Percentiles rank a stretch among this genome's conserved stretches.
Conservation (phyloP, 371 early-diverging fungal species). For the Mortierella sp. region DNA sequence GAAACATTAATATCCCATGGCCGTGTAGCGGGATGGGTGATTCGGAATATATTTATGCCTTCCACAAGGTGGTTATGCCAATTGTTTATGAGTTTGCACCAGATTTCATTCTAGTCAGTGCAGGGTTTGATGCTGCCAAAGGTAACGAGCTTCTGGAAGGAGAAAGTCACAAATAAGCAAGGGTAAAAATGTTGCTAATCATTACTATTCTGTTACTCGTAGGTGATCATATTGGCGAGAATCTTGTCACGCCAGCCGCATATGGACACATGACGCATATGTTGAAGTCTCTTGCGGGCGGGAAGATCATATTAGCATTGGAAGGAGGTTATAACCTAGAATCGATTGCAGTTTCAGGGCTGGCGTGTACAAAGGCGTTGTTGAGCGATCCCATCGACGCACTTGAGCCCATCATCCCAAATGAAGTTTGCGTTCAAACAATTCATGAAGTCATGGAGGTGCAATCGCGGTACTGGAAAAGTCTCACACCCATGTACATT, state of each 20-base stretch:
- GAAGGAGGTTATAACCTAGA: conserved; percentile 91
- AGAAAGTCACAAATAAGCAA: not conserved
- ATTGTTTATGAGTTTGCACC: conserved; percentile 87
- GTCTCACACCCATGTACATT: conserved; percentile 41
- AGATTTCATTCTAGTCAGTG: conserved; percentile 83
- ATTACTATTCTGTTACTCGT: not conserved
- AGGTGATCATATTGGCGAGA: conserved; percentile 89
- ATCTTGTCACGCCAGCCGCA: conserved; percentile 84
- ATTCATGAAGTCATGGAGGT: conserved; percentile 61
- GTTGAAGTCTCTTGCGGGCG: conserved; percentile 77
- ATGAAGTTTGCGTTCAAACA: conserved; percentile 60
- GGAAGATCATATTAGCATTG: conserved; percentile 81
- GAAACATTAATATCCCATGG: conserved; percentile 93
- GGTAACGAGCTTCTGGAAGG: conserved; percentile 38
- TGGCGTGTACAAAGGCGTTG: conserved; percentile 82
- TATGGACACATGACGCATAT: conserved; percentile 90
- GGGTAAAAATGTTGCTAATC: not conserved
- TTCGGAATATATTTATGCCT: conserved; percentile 89
- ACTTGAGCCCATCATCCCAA: conserved; percentile 56
- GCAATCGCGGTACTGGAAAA: conserved; percentile 68
- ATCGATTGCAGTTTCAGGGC: conserved; percentile 79
- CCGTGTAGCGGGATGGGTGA: conserved; percentile 80
- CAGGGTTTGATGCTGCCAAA: conserved; percentile 93
- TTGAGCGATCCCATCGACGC: conserved; percentile 70
- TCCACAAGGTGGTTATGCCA: conserved; percentile 83